Evolutionary conservation across 140 eudicot species (phyloP).

Genomic region (Flaveria floridana): DNA sequence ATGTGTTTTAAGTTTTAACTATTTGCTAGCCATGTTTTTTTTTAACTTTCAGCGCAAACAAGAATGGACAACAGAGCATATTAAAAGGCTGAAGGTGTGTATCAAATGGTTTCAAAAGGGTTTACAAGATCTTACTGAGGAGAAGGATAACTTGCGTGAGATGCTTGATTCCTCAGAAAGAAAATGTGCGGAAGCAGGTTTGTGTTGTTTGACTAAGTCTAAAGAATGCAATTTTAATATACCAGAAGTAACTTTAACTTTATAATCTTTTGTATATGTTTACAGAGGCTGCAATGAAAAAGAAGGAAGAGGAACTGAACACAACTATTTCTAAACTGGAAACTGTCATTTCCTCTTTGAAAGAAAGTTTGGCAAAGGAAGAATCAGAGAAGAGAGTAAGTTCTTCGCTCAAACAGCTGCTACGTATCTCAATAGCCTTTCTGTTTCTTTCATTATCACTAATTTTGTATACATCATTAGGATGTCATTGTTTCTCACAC

Average conservation of each 20-base stretch:
- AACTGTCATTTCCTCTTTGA: slow-evolving; percentile 43
- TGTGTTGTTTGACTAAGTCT: background rate
- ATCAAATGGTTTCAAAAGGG: slow-evolving; percentile 57
- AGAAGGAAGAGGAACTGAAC: slow-evolving; percentile 53
- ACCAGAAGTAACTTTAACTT: background rate
- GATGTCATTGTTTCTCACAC: slow-evolving; percentile 53
- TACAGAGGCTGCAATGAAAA: slow-evolving; percentile 47
- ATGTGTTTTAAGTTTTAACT: slow-evolving; percentile 19
- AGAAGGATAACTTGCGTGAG: slow-evolving; percentile 43
- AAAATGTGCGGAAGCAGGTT: slow-evolving; percentile 48
- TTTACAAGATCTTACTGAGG: slow-evolving; percentile 42
- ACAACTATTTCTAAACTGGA: slow-evolving; percentile 53
- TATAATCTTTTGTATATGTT: background rate
- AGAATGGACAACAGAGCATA: slow-evolving; percentile 43
- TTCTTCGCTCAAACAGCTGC: background rate
- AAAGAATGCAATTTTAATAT: slow-evolving; percentile 6
- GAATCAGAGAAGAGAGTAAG: slow-evolving; percentile 67
- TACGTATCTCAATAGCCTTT: background rate
- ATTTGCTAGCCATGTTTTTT: slow-evolving; percentile 6
- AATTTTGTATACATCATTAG: slow-evolving; percentile 34
- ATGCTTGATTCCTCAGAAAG: slow-evolving; percentile 48
- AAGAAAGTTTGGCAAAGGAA: slow-evolving; percentile 62
- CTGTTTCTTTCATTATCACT: background rate
- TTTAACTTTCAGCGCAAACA: slow-evolving; percentile 33
- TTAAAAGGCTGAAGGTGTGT: slow-evolving; percentile 51